Evolutionary conservation across 2,329 filamentous ascomycete species (phyloP).

Genomic region (Leptographium radiaticola): DNA sequence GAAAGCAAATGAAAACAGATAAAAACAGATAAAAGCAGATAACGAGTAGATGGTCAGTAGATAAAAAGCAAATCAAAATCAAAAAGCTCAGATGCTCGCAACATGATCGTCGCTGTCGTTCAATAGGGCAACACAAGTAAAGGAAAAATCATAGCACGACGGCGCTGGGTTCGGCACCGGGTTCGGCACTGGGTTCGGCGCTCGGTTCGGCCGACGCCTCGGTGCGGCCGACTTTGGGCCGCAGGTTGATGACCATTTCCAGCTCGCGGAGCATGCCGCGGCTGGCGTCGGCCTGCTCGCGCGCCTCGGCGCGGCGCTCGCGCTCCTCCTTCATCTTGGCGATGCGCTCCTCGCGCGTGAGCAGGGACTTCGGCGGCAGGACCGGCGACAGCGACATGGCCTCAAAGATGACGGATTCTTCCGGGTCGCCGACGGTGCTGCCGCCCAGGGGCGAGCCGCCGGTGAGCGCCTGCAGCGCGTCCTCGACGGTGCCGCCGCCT

Average conservation of each 20-base stretch:
- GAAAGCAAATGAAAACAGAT: background rate
- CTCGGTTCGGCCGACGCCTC: background rate
- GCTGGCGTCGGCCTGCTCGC: constrained; percentile 67
- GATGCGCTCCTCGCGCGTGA: constrained; percentile 80
- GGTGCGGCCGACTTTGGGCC: constrained; percentile 6
- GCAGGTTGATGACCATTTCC: constrained; percentile 66
- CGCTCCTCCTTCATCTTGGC: constrained; percentile 80
- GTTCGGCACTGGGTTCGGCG: background rate
- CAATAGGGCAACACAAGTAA: background rate
- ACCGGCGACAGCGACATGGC: constrained; percentile 61
- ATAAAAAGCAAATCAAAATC: background rate
- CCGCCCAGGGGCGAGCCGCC: constrained; percentile 39
- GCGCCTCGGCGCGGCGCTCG: constrained; percentile 54
- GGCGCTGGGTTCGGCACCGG: background rate
- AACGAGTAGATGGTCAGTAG: background rate
- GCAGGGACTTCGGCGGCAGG: constrained; percentile 52
- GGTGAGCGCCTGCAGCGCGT: constrained; percentile 62
- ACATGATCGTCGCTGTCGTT: background rate
- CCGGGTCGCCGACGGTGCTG: constrained; percentile 35
- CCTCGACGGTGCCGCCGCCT: constrained; percentile 26
- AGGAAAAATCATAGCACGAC: background rate
- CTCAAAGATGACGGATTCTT: constrained; percentile 77
- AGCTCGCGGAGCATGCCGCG: constrained; percentile 86
- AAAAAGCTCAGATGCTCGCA: background rate
- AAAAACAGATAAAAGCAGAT: background rate